phyloP scores from a whole-genome alignment of 805 yeast genomes.

The Saturnispora gosingensis region DNA sequence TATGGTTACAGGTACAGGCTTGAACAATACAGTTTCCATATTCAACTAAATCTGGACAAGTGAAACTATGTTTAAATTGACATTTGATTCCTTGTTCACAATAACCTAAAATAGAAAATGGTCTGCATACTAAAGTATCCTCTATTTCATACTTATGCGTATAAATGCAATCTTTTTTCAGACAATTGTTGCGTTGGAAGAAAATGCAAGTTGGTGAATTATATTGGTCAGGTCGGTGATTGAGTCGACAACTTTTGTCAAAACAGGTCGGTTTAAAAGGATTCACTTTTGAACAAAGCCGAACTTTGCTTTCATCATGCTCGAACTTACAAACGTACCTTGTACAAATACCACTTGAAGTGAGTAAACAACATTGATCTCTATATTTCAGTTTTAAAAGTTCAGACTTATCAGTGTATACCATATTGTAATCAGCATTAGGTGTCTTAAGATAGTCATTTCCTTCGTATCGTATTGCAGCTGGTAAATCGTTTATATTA shows the following conservation, averaged over 20 bases:
- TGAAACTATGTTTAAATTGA: constrained; percentile 44
- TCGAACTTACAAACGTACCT: neutral
- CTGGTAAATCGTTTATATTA: constrained; percentile 16
- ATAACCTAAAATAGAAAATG: constrained; percentile 60
- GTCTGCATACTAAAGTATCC: constrained; percentile 43
- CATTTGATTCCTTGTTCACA: constrained; percentile 56
- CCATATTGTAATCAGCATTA: constrained; percentile 18
- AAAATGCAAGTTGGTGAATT: constrained; percentile 55
- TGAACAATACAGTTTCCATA: constrained; percentile 45
- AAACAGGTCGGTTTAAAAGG: constrained; percentile 35
- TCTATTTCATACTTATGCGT: constrained; percentile 36
- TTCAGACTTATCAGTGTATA: neutral
- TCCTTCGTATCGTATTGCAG: constrained; percentile 11
- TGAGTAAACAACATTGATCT: neutral
- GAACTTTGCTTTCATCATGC: constrained; percentile 31
- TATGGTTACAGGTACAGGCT: constrained; percentile 50
- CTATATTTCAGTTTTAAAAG: neutral
- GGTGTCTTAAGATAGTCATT: constrained; percentile 17
- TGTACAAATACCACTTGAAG: neutral
- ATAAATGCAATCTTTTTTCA: constrained; percentile 41
- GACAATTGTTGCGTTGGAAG: constrained; percentile 38
- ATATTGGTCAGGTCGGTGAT: constrained; percentile 49
- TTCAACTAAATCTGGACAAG: constrained; percentile 66
- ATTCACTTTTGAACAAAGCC: constrained; percentile 44
- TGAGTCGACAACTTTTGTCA: constrained; percentile 39